Evolutionary conservation across 352 stramenopile species (phyloP), one percentile per base, ranked within the genome.

Genomic region (Globisporangium sylvaticum): DNA sequence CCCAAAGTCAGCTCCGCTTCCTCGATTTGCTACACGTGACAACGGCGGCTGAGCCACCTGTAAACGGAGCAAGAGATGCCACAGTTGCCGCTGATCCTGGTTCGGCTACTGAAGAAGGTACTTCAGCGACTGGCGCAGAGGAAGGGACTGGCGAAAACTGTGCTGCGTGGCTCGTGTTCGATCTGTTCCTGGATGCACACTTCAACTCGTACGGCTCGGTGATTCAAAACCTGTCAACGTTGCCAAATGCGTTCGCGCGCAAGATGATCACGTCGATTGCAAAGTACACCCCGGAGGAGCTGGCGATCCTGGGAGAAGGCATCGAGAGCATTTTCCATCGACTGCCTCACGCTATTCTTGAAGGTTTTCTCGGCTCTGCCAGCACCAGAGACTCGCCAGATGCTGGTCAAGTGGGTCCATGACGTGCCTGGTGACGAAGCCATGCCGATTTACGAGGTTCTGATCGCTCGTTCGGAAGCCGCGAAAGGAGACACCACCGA

Each of bases 161-260:
- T 4, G 1, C 32, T 1, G 32, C 46, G 3, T 69, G 56, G 56
- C 32, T 78, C 34, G 64, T 89, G 1, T 75, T 89, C 24, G 74
- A 78, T n/a, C 68, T 91, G 9, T 75, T 91, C 34, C 63, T 90
- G 1, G 70, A 79, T 22, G 70, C 71, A 12, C 65, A 67, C n/a
- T 64, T 88, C 24, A 68, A 58, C 14, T 75, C 66, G 8, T 65
- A 77, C 8, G 77, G 86, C 27, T 53, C 69, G 0, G 77, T 86
- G 9, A 76, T 89, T 42, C 74, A 76, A 9, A 89, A 88, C 20
- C 34, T 91, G 20, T 72, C 64, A 12, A 67, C 53, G 14, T 64
- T 89, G 22, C 58, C 73, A 0, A 66, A 18, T 6, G 58, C 76
- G 9, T 68, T 70, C 32, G 58, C 66, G 0, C 64, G 64, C 0